phyloP scores from a whole-genome alignment of 768 basidiomycete genomes.

The Strobilomyces dryophilus region DNA sequence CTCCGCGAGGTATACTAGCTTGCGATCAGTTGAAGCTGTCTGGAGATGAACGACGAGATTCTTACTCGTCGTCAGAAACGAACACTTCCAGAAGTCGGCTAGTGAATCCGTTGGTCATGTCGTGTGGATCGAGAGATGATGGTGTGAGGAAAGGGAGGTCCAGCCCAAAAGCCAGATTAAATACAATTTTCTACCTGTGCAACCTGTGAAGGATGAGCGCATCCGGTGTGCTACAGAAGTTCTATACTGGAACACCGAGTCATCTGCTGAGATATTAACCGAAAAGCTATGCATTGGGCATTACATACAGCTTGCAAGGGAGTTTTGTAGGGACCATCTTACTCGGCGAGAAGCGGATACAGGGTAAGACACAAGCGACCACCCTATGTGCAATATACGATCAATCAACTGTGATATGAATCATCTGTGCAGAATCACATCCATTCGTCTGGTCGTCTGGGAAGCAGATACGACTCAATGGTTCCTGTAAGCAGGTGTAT shows the following conservation, averaged over 20 bases:
- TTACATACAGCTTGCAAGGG: too few species aligned
- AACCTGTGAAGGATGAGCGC: not conserved
- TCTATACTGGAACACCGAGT: not conserved
- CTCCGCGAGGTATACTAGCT: not conserved
- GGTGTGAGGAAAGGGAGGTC: not conserved
- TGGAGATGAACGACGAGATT: not conserved
- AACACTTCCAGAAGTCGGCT: not conserved
- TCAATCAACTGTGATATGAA: not conserved
- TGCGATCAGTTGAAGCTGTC: not conserved
- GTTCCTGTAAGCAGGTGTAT: not conserved
- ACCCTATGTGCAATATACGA: too few species aligned
- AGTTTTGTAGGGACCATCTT: not conserved
- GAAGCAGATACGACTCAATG: not conserved
- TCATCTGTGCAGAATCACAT: not conserved
- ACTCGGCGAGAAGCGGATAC: too few species aligned
- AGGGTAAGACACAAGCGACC: too few species aligned
- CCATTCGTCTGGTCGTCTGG: not conserved
- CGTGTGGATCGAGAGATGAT: not conserved
- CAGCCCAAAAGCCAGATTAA: not conserved
- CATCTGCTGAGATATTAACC: not conserved
- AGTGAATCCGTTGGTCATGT: not conserved
- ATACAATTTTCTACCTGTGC: not conserved
- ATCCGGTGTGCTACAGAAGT: not conserved
- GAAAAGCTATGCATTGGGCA: too few species aligned
- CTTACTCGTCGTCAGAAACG: not conserved